phyloP scores from a whole-genome alignment of 2,329 filamentous ascomycete genomes.

The Ceratocystis albifundus region DNA sequence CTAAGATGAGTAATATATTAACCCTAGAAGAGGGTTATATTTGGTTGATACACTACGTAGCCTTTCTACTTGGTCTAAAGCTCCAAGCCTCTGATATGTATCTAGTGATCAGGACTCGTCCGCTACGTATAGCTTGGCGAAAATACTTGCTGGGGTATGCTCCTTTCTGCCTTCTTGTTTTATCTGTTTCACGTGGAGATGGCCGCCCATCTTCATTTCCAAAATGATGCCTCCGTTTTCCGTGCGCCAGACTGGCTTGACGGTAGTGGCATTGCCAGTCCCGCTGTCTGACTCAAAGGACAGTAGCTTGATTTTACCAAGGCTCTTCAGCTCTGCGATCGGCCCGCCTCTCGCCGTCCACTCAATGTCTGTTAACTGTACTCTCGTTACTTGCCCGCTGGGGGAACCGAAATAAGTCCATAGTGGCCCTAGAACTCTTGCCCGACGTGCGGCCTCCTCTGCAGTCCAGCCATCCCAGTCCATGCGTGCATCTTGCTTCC shows the following conservation, averaged over 20 bases:
- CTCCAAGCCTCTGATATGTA: too few species aligned
- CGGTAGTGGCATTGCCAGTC: not conserved
- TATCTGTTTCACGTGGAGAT: constrained; percentile 28
- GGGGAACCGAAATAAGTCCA: constrained; percentile 41
- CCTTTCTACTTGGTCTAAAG: too few species aligned
- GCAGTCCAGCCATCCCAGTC: constrained; percentile 45
- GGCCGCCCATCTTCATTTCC: constrained; percentile 23
- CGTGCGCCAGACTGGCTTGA: not conserved
- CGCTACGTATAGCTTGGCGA: not conserved
- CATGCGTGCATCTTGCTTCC: constrained; percentile 50
- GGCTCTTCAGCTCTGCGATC: not conserved
- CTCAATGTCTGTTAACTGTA: constrained; percentile 14
- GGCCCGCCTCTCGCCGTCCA: not conserved
- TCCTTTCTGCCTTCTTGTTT: constrained; percentile 31
- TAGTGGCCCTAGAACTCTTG: constrained; percentile 50
- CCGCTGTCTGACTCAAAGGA: not conserved
- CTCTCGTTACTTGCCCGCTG: constrained; percentile 2
- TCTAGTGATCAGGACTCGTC: not conserved
- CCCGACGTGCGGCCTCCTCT: constrained; percentile 45
- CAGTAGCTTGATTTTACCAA: not conserved
- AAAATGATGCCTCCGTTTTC: constrained; percentile 26
- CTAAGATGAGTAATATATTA: not conserved
- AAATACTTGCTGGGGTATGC: constrained; percentile 24
- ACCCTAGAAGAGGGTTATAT: not conserved
- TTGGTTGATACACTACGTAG: not conserved